Evolutionary conservation across 495 filamentous ascomycete genomes (phyloP), one percentile per base, ranked within the genome.

Genomic region (Hamigera avellanea): DNA sequence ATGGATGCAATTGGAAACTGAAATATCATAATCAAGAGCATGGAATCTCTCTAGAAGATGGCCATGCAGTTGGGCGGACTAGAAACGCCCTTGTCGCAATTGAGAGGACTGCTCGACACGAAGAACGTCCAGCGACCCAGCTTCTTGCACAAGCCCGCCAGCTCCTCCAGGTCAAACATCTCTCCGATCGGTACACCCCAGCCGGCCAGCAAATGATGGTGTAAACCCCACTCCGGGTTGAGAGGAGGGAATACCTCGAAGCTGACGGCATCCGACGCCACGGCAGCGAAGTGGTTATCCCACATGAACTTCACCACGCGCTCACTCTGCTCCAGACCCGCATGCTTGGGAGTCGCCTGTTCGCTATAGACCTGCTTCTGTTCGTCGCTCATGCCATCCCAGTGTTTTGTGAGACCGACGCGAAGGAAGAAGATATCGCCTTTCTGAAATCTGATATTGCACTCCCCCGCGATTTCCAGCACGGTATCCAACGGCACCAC

Each of bases 351-450:
- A 56, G 37, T 64, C 45, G 16, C 53, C 48, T 62, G 52, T 40
- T 56, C 27, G 45, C 68, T 48, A 50, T 65, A 53, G 3, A 35
- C 41, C 39, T 44, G 10, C 37, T 49, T 64, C 57, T 61, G 45
- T 21, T 44, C 64, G 38, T 41, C 63, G 19, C 40, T 50, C 66
- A 50, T 60, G 15, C 31, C 54, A 36, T 49, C 62, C 75, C 53
- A 73, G 48, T 36, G 59, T 33, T 32, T 50, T 10, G 48, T 63
- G 43, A 82, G 73, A 0, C 83, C 81, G 5, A 74, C 74, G n/a
- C 83, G 71, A n/a, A 88, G 53, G 49, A 87, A 74, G 36, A 88
- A 64, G 33, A 88, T 73, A 48, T 88, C 83, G 3, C 74, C 75
- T 17, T 51, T 49, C 30, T 64, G 54, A 37, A 78, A 67, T 30